phyloP scores from a whole-genome alignment of 163 green algal species.

The Chlamydomonas reinhardtii region DNA sequence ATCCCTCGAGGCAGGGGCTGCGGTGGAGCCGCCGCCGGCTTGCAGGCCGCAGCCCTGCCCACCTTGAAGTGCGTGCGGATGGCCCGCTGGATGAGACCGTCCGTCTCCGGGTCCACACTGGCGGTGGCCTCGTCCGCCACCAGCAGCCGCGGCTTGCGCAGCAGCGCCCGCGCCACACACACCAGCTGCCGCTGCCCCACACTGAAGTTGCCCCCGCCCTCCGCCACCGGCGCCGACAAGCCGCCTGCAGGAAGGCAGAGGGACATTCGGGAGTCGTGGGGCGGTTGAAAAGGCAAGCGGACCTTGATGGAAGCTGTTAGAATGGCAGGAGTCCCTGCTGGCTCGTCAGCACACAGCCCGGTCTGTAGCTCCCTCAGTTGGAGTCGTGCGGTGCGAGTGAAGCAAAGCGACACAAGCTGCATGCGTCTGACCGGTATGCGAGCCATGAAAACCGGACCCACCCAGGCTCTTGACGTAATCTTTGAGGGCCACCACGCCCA shows the following conservation, averaged over 20 bases:
- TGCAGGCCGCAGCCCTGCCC: no score
- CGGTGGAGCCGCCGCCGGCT: no score
- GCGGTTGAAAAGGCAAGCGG: no score
- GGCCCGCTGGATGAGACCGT: slow-evolving; percentile 84
- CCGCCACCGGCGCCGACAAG: slow-evolving; percentile 72
- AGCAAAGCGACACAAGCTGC: no score
- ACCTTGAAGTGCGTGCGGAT: slow-evolving; percentile 36
- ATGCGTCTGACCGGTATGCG: no score
- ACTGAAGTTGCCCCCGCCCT: slow-evolving; percentile 86
- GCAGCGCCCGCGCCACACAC: slow-evolving; percentile 87
- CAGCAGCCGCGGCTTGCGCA: slow-evolving; percentile 62
- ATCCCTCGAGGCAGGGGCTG: no score
- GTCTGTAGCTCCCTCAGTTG: no score
- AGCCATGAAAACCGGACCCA: background rate
- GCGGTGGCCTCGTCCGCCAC: slow-evolving; percentile 90
- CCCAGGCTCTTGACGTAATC: slow-evolving; percentile 26
- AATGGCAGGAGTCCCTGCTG: no score
- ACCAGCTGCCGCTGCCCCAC: slow-evolving; percentile 91
- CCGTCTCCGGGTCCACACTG: slow-evolving; percentile 90
- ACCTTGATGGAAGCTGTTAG: no score
- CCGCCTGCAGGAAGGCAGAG: slow-evolving; percentile 44
- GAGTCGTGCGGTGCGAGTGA: no score
- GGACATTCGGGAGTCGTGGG: no score
- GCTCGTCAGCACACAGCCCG: no score
- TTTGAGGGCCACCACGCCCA: slow-evolving; percentile 80